phyloP scores from a whole-genome alignment of 2,329 filamentous ascomycete genomes.

The Hypoxylon sp. region DNA sequence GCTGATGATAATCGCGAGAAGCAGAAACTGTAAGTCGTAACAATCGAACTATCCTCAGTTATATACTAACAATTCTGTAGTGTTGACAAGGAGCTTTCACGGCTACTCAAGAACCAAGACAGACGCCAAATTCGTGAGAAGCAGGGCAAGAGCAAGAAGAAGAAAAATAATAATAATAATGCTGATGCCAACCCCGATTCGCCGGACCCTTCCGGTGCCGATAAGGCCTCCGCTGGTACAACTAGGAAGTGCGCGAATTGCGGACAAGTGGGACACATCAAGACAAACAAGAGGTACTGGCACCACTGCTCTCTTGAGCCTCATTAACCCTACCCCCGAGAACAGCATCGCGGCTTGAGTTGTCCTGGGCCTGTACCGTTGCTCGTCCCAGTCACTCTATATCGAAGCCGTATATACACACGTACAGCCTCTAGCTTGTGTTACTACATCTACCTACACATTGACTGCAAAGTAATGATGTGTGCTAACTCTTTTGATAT shows the following conservation, averaged over 20 bases:
- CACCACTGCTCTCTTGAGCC: constrained; percentile 48
- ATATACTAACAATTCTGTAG: constrained; percentile 62
- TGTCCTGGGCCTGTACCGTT: constrained; percentile 17
- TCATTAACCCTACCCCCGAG: constrained; percentile 10
- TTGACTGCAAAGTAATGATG: constrained; percentile 23
- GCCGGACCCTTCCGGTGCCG: constrained; percentile 65
- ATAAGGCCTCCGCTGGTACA: constrained; percentile 73
- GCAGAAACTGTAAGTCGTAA: constrained; percentile 57
- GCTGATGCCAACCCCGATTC: constrained; percentile 56
- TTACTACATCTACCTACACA: constrained; percentile 15
- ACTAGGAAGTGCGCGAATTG: constrained; percentile 97
- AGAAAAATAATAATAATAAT: constrained; percentile 55
- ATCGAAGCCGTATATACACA: not conserved
- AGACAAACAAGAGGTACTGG: constrained; percentile 96
- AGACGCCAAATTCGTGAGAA: constrained; percentile 91
- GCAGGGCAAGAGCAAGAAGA: constrained; percentile 77
- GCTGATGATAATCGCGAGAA: constrained; percentile 67
- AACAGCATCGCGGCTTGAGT: constrained; percentile 3
- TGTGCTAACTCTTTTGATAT: constrained; percentile 50
- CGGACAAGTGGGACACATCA: constrained; percentile 96
- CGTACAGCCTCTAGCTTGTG: not conserved
- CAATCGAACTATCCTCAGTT: constrained; percentile 51
- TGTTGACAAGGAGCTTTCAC: constrained; percentile 80
- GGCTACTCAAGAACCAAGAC: constrained; percentile 92
- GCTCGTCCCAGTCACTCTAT: constrained; percentile 14